Evolutionary conservation across 1,284 basidiomycete species (phyloP).

Genomic region (Ceratobasidium sp.): DNA sequence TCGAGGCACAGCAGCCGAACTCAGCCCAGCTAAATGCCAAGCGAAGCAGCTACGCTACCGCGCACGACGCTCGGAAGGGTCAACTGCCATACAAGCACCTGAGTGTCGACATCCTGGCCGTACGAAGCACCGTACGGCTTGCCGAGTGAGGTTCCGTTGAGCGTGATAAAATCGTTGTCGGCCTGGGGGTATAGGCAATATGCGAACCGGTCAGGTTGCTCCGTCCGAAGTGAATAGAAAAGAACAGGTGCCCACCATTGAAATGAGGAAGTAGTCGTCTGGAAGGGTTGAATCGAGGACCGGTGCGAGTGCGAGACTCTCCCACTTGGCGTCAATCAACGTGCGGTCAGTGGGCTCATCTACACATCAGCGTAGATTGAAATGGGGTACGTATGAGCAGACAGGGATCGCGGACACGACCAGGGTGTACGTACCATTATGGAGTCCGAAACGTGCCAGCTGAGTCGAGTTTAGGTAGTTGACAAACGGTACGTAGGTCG

Average conservation of each 20-base stretch:
- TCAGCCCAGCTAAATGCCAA: conserved; percentile 42
- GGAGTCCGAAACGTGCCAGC: conserved; percentile 67
- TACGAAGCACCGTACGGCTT: conserved; percentile 58
- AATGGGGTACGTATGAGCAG: conserved; percentile 18
- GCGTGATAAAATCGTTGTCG: conserved; percentile 73
- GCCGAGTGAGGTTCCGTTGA: conserved; percentile 62
- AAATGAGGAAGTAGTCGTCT: conserved; percentile 73
- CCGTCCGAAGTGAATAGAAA: not conserved
- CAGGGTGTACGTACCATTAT: conserved; percentile 54
- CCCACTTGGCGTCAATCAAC: conserved; percentile 72
- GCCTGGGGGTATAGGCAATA: conserved; percentile 49
- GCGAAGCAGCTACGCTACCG: conserved; percentile 44
- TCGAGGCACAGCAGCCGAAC: not conserved
- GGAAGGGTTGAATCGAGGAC: conserved; percentile 59
- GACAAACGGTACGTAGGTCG: conserved; percentile 64
- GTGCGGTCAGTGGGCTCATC: conserved; percentile 57
- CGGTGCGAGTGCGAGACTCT: conserved; percentile 67
- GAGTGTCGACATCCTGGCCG: conserved; percentile 65
- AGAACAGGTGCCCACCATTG: conserved; percentile 54
- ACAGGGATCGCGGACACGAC: conserved; percentile 20
- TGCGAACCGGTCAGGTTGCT: not conserved
- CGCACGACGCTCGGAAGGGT: conserved; percentile 59
- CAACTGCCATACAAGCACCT: conserved; percentile 70
- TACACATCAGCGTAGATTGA: conserved; percentile 24
- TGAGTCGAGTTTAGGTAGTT: conserved; percentile 60